phyloP scores from a whole-genome alignment of 306 rosid genomes.

The Vigna angularis region DNA sequence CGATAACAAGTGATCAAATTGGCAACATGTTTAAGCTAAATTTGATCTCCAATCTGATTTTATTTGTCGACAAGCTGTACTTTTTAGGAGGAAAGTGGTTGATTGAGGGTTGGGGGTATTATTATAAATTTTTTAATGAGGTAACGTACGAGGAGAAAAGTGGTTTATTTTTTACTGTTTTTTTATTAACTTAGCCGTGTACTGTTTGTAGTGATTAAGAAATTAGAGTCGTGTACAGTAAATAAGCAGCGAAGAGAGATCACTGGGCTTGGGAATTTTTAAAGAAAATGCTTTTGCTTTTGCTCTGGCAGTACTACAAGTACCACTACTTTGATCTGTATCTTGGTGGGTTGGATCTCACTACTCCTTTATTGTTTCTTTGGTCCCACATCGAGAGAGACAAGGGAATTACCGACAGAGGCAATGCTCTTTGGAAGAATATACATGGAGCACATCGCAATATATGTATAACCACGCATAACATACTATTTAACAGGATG shows the following conservation, averaged over 20 bases:
- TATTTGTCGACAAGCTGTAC: conserved; percentile 3
- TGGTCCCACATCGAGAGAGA: conserved; percentile 37
- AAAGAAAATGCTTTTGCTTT: conserved; percentile 31
- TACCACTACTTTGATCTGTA: conserved; percentile 49
- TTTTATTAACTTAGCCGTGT: background rate
- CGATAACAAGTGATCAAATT: conserved; percentile 15
- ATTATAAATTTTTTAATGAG: background rate
- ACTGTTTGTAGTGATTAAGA: background rate
- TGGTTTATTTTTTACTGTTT: conserved; percentile 23
- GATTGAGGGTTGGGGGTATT: background rate
- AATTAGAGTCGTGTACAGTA: background rate
- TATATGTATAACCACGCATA: background rate
- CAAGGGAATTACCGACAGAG: conserved; percentile 9
- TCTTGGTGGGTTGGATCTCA: conserved; percentile 68
- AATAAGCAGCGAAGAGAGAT: background rate
- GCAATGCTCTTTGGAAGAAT: background rate
- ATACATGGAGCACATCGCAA: too few species aligned
- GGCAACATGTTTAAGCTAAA: conserved; percentile 30
- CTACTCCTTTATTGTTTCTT: conserved; percentile 45
- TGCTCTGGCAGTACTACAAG: conserved; percentile 33
- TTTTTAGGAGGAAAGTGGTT: conserved; percentile 11
- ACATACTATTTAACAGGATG: conserved; percentile 1
- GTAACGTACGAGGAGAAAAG: conserved; percentile 43
- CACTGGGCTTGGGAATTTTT: background rate
- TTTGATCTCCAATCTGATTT: conserved; percentile 9